A percentile compares a stretch with the other conserved stretches of the same genome.
Conservation (phyloP, 495 filamentous ascomycete genomes). For the Evansstolkia leycettana region DNA sequence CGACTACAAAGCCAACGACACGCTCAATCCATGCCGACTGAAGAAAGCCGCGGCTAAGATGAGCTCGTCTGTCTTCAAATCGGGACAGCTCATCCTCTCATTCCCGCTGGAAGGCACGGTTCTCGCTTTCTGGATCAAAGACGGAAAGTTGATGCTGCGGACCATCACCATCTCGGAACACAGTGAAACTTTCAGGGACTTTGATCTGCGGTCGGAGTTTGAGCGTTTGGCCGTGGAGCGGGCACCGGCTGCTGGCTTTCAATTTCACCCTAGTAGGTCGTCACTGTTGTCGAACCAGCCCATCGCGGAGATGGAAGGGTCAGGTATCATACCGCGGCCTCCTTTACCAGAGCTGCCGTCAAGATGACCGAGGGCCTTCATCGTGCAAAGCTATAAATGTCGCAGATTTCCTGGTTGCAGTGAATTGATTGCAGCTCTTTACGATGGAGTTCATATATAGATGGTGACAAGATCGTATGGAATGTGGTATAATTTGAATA, state of each 20-base stretch:
- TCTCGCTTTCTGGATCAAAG: slow-evolving; percentile 13
- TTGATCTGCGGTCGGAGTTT: slow-evolving; percentile 13
- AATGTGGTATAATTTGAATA: too few species aligned
- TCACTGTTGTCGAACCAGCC: slow-evolving; percentile 7
- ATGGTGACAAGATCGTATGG: too few species aligned
- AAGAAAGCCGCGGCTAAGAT: slow-evolving; percentile 14
- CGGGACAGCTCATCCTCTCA: slow-evolving; percentile 9
- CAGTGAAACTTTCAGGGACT: slow-evolving; percentile 9
- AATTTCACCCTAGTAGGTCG: slow-evolving; percentile 4
- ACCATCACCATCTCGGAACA: slow-evolving; percentile 7
- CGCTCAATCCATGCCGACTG: slow-evolving; percentile 7
- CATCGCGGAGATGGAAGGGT: slow-evolving; percentile 7
- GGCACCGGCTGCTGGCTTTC: slow-evolving; percentile 3
- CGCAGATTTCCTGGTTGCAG: too few species aligned
- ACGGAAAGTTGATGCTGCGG: slow-evolving; percentile 11
- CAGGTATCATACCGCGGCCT: slow-evolving; percentile 5
- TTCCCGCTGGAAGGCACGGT: slow-evolving; percentile 13
- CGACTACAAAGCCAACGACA: slow-evolving; percentile 9
- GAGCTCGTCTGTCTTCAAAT: slow-evolving; percentile 9
- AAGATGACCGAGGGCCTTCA: too few species aligned
- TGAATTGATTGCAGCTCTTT: too few species aligned
- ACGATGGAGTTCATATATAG: too few species aligned
- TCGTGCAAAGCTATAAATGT: too few species aligned
- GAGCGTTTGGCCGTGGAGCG: slow-evolving; percentile 11
- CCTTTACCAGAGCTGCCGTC: slow-evolving; percentile 10